phyloP scores from a whole-genome alignment of 1,284 basidiomycete genomes.

The Irpex lacteus region DNA sequence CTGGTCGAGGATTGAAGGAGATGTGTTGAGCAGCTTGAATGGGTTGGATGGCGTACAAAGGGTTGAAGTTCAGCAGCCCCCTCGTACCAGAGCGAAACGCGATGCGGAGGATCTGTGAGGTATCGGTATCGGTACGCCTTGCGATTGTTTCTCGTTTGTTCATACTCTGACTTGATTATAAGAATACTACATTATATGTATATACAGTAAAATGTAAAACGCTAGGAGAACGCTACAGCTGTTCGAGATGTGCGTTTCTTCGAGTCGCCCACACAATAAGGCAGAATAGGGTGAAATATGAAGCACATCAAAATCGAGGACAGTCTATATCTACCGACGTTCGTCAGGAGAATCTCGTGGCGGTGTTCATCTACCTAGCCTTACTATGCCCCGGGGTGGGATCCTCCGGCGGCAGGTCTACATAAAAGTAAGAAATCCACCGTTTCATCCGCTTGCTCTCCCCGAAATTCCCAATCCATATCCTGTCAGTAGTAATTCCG shows the following conservation, averaged over 20 bases:
- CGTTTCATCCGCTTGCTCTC: not conserved
- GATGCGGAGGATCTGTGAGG: constrained; percentile 19
- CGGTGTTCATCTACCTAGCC: not conserved
- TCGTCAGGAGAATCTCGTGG: not conserved
- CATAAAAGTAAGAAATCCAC: not conserved
- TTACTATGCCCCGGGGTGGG: not conserved
- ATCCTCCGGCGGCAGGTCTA: not conserved
- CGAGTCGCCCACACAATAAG: too few relatives aligned
- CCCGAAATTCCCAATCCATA: not conserved
- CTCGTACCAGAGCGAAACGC: constrained; percentile 22
- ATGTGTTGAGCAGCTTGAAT: constrained; percentile 21
- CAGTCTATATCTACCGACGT: not conserved
- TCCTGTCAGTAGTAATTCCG: not conserved
- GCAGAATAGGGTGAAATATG: too few relatives aligned
- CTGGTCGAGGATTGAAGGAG: constrained; percentile 22
- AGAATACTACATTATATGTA: too few relatives aligned
- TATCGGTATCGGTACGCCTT: not conserved
- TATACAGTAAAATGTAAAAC: too few relatives aligned
- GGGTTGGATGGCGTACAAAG: constrained; percentile 23
- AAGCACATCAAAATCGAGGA: not conserved
- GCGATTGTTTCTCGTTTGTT: too few relatives aligned
- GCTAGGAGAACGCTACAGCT: too few relatives aligned
- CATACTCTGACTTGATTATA: too few relatives aligned
- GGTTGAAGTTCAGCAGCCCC: constrained; percentile 28
- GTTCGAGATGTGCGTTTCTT: too few relatives aligned